phyloP scores from a whole-genome alignment of 2,329 filamentous ascomycete species.

The Myriosclerotinia curreyana region DNA sequence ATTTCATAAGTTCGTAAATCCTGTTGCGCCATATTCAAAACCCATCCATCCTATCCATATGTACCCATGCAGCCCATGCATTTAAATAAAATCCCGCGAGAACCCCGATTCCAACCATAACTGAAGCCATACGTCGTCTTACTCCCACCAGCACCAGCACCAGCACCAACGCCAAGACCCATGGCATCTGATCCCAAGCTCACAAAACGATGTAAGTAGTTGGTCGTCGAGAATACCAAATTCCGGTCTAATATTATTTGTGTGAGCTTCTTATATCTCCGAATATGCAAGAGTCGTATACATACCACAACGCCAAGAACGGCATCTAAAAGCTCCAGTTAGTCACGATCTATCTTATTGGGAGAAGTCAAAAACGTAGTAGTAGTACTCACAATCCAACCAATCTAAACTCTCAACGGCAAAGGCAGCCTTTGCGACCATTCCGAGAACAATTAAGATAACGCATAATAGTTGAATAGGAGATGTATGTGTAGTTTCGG shows the following conservation, averaged over 20 bases:
- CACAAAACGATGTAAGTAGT: slow-evolving; percentile 15
- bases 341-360: not conserved
- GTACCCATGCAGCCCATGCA: not conserved
- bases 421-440: not conserved
- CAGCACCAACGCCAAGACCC: not conserved
- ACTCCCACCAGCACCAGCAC: not conserved
- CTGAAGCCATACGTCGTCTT: not conserved
- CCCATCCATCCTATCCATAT: not conserved
- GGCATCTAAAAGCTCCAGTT: not conserved
- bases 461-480: slow-evolving; percentile 1
- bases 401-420: slow-evolving; percentile 9
- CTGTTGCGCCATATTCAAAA: not conserved
- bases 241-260: not conserved
- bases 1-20: not conserved
- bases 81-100: not conserved
- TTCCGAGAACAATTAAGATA: not conserved
- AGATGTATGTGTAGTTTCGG: not conserved
- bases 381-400: slow-evolving; percentile 5
- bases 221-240: slow-evolving; percentile 16
- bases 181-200: not conserved
- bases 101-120: not conserved
- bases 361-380: not conserved
- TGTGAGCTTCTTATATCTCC: not conserved
- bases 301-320: slow-evolving; percentile 10
- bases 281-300: not conserved